Evolutionary conservation across 306 rosid genomes (phyloP).

Genomic region (Trichosanthes truncata): DNA sequence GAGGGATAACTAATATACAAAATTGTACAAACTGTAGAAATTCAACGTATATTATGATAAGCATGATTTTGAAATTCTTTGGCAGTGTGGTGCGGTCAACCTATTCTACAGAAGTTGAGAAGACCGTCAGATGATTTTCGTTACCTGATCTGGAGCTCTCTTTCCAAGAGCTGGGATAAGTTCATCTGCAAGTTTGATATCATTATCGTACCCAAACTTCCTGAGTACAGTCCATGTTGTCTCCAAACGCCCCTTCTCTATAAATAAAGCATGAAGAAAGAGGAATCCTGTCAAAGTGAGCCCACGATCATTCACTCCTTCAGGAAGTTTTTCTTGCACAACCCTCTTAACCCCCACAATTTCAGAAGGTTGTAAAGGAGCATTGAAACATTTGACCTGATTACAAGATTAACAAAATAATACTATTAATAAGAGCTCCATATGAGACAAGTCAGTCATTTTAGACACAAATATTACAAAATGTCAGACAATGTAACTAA

Average conservation of each 20-base stretch:
- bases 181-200: conserved; percentile 79
- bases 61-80: not conserved
- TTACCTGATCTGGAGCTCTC: conserved; percentile 81
- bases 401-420: not conserved
- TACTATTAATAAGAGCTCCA: not conserved
- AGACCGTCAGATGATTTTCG: not conserved
- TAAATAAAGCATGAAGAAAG: conserved; percentile 93
- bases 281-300: conserved; percentile 96
- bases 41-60: not conserved
- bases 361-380: conserved; percentile 95
- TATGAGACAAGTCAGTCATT: not conserved
- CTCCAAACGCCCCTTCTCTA: conserved; percentile 95
- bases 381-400: conserved; percentile 97
- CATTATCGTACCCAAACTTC: conserved; percentile 92
- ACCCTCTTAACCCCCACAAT: conserved; percentile 83
- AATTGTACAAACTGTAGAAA: not conserved
- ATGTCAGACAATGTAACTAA: not conserved
- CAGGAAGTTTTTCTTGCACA: conserved; percentile 81
- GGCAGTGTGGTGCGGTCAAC: not conserved
- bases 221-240: conserved; percentile 97
- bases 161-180: conserved; percentile 53
- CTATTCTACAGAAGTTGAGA: not conserved
- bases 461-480: not conserved
- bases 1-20: not conserved
- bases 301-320: conserved; percentile 96